Evolutionary conservation across 306 rosid genomes (phyloP).

Genomic region (Hippophae rhamnoides): DNA sequence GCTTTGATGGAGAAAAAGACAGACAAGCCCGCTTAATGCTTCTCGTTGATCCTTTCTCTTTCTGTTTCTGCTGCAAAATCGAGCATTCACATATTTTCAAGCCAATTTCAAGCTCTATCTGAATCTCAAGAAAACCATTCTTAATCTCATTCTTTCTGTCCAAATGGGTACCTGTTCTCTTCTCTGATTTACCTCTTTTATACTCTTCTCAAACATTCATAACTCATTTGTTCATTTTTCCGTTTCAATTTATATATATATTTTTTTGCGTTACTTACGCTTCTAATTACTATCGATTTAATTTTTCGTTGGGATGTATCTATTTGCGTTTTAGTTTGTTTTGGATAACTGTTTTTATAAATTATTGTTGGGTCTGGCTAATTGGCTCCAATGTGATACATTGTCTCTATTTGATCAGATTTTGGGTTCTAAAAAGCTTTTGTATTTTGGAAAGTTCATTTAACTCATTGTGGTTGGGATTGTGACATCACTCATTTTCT

Average conservation of each 20-base stretch:
- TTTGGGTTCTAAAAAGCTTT: slow-evolving; percentile 19
- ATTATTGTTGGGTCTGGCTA: slow-evolving; percentile 11
- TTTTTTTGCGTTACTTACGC: slow-evolving; percentile 10
- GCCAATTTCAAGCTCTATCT: slow-evolving; percentile 12
- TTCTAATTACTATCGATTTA: slow-evolving; percentile 15
- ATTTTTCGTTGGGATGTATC: slow-evolving; percentile 6
- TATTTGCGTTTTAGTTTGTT: slow-evolving; percentile 24
- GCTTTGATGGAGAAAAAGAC: slow-evolving; percentile 21
- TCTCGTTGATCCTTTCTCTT: slow-evolving; percentile 22
- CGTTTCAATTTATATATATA: slow-evolving; percentile 4
- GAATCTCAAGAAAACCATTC: slow-evolving; percentile 15
- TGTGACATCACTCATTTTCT: neutral
- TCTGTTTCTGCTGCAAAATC: slow-evolving; percentile 13
- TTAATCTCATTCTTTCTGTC: slow-evolving; percentile 16
- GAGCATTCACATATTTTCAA: slow-evolving; percentile 15
- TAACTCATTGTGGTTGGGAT: neutral
- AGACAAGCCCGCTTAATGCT: slow-evolving; percentile 26
- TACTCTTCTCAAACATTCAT: slow-evolving; percentile 1
- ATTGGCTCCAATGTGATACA: slow-evolving; percentile 20
- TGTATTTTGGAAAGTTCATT: neutral
- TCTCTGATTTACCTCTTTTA: slow-evolving; percentile 22
- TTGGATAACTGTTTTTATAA: slow-evolving; percentile 6
- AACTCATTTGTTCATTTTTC: neutral
- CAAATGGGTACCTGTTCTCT: slow-evolving; percentile 42
- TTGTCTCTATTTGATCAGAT: slow-evolving; percentile 23